Evolutionary conservation across 768 basidiomycete genomes (phyloP), one percentile per base, ranked within the genome.

Genomic region (Pleurotus pulmonarius): DNA sequence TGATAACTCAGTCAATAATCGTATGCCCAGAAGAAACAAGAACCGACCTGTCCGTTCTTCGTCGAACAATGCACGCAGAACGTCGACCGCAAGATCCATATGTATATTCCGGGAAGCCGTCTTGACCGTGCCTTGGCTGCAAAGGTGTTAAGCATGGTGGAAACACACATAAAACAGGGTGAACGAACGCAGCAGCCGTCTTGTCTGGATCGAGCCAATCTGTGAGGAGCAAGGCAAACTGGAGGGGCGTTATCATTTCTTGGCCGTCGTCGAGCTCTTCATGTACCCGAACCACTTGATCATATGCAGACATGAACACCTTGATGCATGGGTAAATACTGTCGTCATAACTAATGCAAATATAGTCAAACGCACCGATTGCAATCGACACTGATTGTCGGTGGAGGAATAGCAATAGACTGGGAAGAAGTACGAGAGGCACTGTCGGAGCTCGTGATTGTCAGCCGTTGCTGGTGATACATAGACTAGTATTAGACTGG

Each of bases 341-440:
- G 20, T 5, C 18, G 25, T 20, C 5, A 37, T 25, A 38, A 29
- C n/a, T 26, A 8, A 47, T 46, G 20, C 12, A 37, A 54, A 34
- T 20, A 37, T 3, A 44, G 46, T 38, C 13, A 46, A 5, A 65
- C 75, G 25, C 58, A 81, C 81, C 49, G 70, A 70, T 52, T 78
- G 82, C 61, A 76, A 85, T 76, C 76, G 82, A 67, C 63, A 79
- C 71, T 98, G 94, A 65, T 98, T 96, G 15, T 66, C 70, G 5
- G 85, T 70, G 0, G 91, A 87, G 0, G 94, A 92, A 69, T 91
- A 97, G 66, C 92, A 92, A 67, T 92, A 98, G 0, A 94, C 87
- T 0, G 94, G 93, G 75, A 99, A 90, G 78, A 98, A 98, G 69
- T 97, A 98, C 4, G 92, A 86, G 12, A 99, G 75, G 65, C 94